Evolutionary conservation across 2,329 filamentous ascomycete genomes (phyloP).

Genomic region (Paraphoma sp.): DNA sequence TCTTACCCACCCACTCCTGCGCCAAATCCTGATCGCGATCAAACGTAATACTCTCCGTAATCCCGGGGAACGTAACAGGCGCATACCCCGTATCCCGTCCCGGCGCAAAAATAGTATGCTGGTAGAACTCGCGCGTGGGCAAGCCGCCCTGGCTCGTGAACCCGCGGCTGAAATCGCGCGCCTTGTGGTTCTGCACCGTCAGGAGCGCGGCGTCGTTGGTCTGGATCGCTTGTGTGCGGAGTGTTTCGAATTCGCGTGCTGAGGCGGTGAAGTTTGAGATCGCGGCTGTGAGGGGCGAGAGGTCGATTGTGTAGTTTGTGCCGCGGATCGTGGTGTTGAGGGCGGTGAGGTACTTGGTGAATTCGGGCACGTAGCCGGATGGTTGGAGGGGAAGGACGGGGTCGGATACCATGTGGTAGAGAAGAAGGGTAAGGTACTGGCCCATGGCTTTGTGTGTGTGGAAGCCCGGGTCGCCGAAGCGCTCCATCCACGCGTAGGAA

Average conservation of each 20-base stretch:
- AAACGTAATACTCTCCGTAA: constrained; percentile 48
- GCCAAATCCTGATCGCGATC: constrained; percentile 36
- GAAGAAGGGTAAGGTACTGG: constrained; percentile 53
- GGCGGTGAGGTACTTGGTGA: constrained; percentile 44
- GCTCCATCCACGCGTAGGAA: constrained; percentile 60
- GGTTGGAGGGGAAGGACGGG: constrained; percentile 49
- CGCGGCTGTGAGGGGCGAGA: constrained; percentile 39
- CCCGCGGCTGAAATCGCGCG: constrained; percentile 54
- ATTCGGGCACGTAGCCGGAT: constrained; percentile 46
- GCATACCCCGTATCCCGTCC: constrained; percentile 51
- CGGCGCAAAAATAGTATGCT: constrained; percentile 56
- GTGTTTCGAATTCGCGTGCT: constrained; percentile 33
- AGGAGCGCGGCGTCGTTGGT: constrained; percentile 37
- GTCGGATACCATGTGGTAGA: constrained; percentile 51
- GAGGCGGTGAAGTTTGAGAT: constrained; percentile 46
- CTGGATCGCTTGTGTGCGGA: constrained; percentile 39
- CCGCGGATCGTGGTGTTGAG: constrained; percentile 40
- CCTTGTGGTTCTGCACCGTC: constrained; percentile 52
- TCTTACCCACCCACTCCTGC: constrained; percentile 45
- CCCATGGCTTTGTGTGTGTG: constrained; percentile 58
- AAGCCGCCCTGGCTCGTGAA: constrained; percentile 56
- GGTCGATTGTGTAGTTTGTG: constrained; percentile 40
- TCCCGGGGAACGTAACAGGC: constrained; percentile 46
- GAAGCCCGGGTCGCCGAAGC: constrained; percentile 60
- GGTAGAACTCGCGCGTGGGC: constrained; percentile 54